Evolutionary conservation across 768 basidiomycete species (phyloP).

Genomic region (Mycena floridula): DNA sequence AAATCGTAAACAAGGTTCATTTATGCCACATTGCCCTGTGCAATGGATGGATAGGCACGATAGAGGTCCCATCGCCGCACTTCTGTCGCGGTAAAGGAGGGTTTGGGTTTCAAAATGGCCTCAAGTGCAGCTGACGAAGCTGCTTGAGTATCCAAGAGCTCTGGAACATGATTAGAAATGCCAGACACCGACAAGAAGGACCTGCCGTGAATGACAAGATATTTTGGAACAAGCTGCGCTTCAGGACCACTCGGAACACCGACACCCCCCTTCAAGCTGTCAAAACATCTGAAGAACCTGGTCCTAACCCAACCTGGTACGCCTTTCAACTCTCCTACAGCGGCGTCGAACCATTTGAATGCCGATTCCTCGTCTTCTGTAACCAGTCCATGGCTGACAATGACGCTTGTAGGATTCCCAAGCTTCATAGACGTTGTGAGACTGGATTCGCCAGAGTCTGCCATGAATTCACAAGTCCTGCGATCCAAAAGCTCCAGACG

Average conservation of each 20-base stretch:
- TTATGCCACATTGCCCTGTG: constrained; percentile 28
- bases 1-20: no score
- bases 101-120: constrained; percentile 9
- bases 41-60: constrained; percentile 40
- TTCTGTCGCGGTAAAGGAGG: constrained; percentile 15
- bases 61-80: constrained; percentile 36
- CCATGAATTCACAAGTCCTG: constrained; percentile 28
- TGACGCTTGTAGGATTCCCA: constrained; percentile 20
- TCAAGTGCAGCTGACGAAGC: constrained; percentile 12
- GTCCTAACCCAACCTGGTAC: constrained; percentile 33
- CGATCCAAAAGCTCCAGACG: constrained; percentile 39
- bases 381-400: constrained; percentile 27
- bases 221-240: constrained; percentile 27
- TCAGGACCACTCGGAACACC: constrained; percentile 18
- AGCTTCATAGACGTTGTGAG: constrained; percentile 26
- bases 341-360: constrained; percentile 18
- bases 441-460: constrained; percentile 26
- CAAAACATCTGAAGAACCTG: constrained; percentile 32
- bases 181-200: not conserved
- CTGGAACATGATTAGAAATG: constrained; percentile 10
- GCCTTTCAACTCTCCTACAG: constrained; percentile 11
- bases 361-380: constrained; percentile 8
- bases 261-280: constrained; percentile 31
- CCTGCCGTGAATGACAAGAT: constrained; percentile 36
- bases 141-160: constrained; percentile 12